Evolutionary conservation across 345 rosid genomes (phyloP), one percentile per base, ranked within the genome.

Genomic region (Corchorus olitorius): DNA sequence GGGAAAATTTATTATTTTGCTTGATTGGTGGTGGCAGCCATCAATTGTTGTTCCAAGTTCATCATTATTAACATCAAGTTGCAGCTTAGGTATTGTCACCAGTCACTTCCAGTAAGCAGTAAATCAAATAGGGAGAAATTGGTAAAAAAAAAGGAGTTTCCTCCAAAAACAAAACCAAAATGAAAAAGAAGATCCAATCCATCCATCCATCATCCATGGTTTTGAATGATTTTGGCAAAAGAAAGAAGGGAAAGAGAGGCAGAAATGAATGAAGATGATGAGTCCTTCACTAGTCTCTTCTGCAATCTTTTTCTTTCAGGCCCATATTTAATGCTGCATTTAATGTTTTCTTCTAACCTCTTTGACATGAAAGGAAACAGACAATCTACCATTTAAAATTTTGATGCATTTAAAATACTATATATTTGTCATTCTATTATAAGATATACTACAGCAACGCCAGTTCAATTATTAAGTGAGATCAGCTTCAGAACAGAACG

Each of bases 401-500:
- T 61, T 34, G 14, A 39, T 2, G n/a, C 20, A 62, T 15, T 15
- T 61, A 33, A 60, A 60, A 60, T 13, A 34, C 27, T 27, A 27
- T 27, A 27, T 4, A 39, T 39, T 6, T 70, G 41, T 52, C 52
- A 34, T 10, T 69, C 12, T 8, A 37, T 33, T 27, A 2, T 17
- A 70, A 34, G 27, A 34, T 70, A 8, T 33, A 39, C 5, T 6
- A 39, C 27, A 52, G 33, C 60, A 52, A 15, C 0, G 61, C 1
- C 74, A 70, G 48, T 70, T 70, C 61, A 70, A 70, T 70, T 70
- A 53, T 70, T 70, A 52, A 46, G 54, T 52, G 41, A 34, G 60
- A 70, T 52, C 60, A 70, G 60, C 4, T 70, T 52, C 61, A 70
- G 61, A 53, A 14, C 35, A 11, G 53, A 53, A 52, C 27, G 61